A percentile compares a stretch with the other conserved stretches of the same genome.
phyloP scores from a whole-genome alignment of 2,329 filamentous ascomycete genomes.

The Arthrinium phaeospermum region DNA sequence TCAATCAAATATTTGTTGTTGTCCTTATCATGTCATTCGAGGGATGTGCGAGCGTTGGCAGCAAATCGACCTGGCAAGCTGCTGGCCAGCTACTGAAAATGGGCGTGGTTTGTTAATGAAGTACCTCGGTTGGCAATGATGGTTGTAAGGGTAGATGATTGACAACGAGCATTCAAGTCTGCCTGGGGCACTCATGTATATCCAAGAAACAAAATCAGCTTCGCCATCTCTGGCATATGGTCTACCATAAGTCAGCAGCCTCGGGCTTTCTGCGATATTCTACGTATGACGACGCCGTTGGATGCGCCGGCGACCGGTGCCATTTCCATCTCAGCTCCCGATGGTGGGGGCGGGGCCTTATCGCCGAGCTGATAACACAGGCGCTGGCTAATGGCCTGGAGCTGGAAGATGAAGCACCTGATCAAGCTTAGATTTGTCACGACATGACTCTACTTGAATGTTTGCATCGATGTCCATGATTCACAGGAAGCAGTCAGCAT shows the following conservation, averaged over 20 bases:
- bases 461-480: too few species aligned
- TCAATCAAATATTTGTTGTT: not conserved
- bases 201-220: not conserved
- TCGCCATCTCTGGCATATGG: not conserved
- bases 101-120: too few species aligned
- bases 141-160: too few species aligned
- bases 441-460: not conserved
- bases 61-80: not conserved
- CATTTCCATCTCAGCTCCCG: not conserved
- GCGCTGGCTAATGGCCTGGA: not conserved
- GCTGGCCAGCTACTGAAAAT: not conserved
- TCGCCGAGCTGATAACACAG: constrained; percentile 6
- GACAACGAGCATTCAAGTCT: not conserved
- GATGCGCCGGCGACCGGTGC: not conserved
- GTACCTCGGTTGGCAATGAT: not conserved
- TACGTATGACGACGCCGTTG: not conserved
- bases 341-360: constrained; percentile 13
- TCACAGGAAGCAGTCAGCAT: not conserved
- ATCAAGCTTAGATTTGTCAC: not conserved
- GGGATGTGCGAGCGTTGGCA: not conserved
- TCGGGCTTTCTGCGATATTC: constrained; percentile 6
- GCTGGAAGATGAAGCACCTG: not conserved
- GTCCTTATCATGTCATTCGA: not conserved
- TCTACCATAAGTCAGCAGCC: constrained; percentile 1
- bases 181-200: not conserved